Conservation (phyloP, 2,329 filamentous ascomycete genomes). For the Botrytis paeoniae region DNA sequence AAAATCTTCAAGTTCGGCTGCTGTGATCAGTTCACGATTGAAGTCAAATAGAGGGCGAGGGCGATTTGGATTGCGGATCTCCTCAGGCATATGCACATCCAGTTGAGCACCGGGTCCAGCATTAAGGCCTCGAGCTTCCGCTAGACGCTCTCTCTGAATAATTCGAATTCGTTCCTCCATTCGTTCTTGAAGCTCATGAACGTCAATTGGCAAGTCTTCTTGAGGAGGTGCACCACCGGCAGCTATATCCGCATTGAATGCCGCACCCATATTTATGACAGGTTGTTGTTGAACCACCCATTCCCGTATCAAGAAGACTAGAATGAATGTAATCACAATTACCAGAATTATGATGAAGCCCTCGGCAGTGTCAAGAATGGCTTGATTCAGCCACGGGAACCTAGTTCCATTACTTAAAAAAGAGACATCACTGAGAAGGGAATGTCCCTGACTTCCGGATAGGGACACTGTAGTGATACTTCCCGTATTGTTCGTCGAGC, state of each 20-base stretch:
- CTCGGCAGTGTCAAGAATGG: slow-evolving; percentile 80
- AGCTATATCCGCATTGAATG: slow-evolving; percentile 54
- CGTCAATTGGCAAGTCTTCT: slow-evolving; percentile 17
- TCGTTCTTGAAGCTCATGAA: slow-evolving; percentile 16
- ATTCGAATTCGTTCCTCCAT: slow-evolving; percentile 11
- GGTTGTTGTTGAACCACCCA: slow-evolving; percentile 99
- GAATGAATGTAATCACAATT: slow-evolving; percentile 89
- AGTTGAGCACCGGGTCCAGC: neutral
- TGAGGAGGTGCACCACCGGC: slow-evolving; percentile 41
- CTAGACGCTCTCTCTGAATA: slow-evolving; percentile 21
- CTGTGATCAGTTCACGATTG: neutral
- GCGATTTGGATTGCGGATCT: neutral
- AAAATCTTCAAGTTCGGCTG: neutral
- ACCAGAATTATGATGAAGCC: slow-evolving; percentile 90
- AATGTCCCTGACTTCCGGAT: slow-evolving; percentile 31
- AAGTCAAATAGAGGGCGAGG: neutral
- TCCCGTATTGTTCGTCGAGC: slow-evolving; percentile 20
- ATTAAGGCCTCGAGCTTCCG: neutral
- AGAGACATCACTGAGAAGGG: slow-evolving; percentile 55
- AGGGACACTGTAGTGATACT: slow-evolving; percentile 15
- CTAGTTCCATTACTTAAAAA: slow-evolving; percentile 63
- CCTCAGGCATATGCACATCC: neutral
- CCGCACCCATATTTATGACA: slow-evolving; percentile 74
- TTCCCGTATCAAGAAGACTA: slow-evolving; percentile 94
- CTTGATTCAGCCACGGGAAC: slow-evolving; percentile 69